Base-by-base conservation (phyloP, 306 rosid genomes). In the Casuarina cunninghamiana region DNA sequence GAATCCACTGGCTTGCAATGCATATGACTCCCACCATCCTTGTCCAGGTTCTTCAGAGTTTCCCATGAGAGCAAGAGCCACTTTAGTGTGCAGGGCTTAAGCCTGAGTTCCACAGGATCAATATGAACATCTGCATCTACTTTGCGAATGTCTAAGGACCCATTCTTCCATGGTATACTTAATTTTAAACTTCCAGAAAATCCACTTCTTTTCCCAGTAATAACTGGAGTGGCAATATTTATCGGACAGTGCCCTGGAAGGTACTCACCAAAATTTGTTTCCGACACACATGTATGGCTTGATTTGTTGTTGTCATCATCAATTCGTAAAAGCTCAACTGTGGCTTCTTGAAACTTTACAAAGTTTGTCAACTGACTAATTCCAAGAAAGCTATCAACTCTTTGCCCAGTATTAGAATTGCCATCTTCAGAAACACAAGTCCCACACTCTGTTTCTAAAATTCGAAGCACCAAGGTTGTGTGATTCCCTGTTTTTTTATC, bases 161-260 rank as follows among this genome's bases (percentile, higher is more conserved):
- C 97, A 86, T 91, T 91, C 87, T 87, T 92, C 98, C 97, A 91
- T 78, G 97, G 98, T 77, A 95, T 89, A 79, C 85, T 88, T 84
- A 92, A 82, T 83, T 90, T 91, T 77, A 95, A 68, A 86, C 81
- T 91, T 72, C 98, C 98, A 71, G 93, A 89, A 91, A 95, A 88
- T 85, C 97, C 97, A 42, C 90, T 93, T 55, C 79, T 84, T 61
- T 82, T 85, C 73, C 98, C 98, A 4, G 87, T 86, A 83, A 95
- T 50, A 84, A 95, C 62, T 38, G 92, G 89, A 79, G 84, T 85
- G 39, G 86, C 86, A 71, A 76, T 82, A 85, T 78, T 81, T 42
- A 79, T 73, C 80, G 92, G 83, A 41, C 21, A 37, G 75, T 26
- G 73, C 49, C 72, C 86, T 68, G 80, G 71, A 82, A 80, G 72